Evolutionary conservation across 106 monocot species (phyloP).

Genomic region (Triglochin maritima): DNA sequence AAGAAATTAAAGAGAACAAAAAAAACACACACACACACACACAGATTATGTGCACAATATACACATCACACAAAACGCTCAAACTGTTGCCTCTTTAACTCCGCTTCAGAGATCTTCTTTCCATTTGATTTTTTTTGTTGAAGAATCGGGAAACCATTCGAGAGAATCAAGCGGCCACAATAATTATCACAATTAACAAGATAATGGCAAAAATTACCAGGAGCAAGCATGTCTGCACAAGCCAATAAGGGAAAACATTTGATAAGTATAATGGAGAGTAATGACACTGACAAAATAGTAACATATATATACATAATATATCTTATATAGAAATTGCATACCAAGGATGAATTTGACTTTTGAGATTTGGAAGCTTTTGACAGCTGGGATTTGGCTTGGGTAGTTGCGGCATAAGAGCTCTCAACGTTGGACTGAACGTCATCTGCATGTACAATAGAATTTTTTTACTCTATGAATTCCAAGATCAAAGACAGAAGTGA

Average conservation of each 20-base stretch:
- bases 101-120: neutral
- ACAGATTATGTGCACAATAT: neutral
- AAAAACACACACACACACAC: neutral
- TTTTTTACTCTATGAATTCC: no score
- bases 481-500: neutral
- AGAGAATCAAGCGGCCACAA: conserved; percentile 35
- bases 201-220: conserved; percentile 68
- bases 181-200: conserved; percentile 63
- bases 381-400: conserved; percentile 58
- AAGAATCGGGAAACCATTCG: neutral
- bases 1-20: neutral
- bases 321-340: conserved; percentile 8
- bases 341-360: conserved; percentile 78
- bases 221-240: conserved; percentile 66
- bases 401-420: conserved; percentile 44
- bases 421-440: conserved; percentile 66
- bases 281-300: neutral
- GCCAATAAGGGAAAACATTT: neutral
- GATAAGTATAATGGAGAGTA: neutral
- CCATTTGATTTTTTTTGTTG: neutral
- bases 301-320: neutral
- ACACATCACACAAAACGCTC: neutral
- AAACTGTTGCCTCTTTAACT: neutral
- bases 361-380: conserved; percentile 53
- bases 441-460: conserved; percentile 28